These are phyloP conservation scores for Cladosporium colombiae DNA, from an alignment of 2,329 filamentous ascomycete species.

Conservation along the genomic window DNA sequence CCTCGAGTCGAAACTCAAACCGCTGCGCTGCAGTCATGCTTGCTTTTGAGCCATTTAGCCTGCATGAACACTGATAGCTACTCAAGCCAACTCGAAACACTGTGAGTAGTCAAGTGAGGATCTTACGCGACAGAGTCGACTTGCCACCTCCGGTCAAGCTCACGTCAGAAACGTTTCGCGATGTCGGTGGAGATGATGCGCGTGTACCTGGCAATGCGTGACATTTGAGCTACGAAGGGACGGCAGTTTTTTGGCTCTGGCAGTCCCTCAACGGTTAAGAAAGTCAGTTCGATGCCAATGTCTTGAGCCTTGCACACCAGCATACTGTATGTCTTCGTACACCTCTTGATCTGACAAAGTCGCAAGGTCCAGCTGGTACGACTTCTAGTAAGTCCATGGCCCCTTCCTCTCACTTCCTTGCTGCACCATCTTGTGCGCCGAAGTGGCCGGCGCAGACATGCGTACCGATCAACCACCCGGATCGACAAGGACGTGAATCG, in stretches of 20 bases:
- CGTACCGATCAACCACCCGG: neutral
- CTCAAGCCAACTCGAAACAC: neutral
- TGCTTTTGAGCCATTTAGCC: neutral
- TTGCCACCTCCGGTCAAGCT: neutral
- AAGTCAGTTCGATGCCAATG: neutral
- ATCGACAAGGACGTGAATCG: neutral
- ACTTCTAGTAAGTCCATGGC: no score
- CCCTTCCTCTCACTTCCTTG: no score
- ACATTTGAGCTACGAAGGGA: neutral
- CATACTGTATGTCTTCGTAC: neutral
- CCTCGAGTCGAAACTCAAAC: neutral
- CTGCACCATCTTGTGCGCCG: no score
- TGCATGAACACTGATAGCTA: neutral
- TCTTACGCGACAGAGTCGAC: neutral
- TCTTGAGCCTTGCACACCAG: neutral
- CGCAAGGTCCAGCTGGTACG: no score
- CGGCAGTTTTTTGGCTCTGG: neutral
- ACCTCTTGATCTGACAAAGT: no score
- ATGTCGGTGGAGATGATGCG: neutral
- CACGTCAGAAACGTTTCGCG: neutral
- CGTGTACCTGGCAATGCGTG: neutral
- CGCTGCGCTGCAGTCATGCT: neutral
- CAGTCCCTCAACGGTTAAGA: neutral
- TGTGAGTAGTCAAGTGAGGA: no score
- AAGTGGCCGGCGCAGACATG: neutral